Conservation (phyloP, 2,329 filamentous ascomycete species). For the Claviceps purpurea region DNA sequence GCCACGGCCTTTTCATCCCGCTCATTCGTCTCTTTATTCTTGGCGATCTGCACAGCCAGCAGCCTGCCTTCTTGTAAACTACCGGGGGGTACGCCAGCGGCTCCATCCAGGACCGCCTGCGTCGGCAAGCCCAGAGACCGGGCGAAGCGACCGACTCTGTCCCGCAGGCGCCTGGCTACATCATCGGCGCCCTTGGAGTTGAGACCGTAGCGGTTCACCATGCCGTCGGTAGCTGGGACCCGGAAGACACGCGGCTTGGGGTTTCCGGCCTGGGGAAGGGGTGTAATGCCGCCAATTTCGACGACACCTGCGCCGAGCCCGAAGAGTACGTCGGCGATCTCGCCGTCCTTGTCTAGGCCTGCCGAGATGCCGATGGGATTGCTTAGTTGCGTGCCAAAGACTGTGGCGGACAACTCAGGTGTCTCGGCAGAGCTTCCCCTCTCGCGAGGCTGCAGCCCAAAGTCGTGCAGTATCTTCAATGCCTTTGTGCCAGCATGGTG, state of each 20-base stretch:
- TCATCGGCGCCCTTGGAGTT: constrained; percentile 84
- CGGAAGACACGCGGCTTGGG: constrained; percentile 79
- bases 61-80: constrained; percentile 63
- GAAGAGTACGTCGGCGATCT: constrained; percentile 75
- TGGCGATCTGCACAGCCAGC: constrained; percentile 84
- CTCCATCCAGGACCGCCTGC: constrained; percentile 60
- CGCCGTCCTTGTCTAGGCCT: constrained; percentile 87
- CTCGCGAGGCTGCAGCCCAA: constrained; percentile 72
- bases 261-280: constrained; percentile 79
- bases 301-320: constrained; percentile 75
- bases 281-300: constrained; percentile 84
- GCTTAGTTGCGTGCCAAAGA: constrained; percentile 64
- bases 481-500: constrained; percentile 64
- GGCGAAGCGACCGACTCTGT: constrained; percentile 67
- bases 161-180: constrained; percentile 65
- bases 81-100: constrained; percentile 68
- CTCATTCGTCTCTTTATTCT: constrained; percentile 89
- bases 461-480: constrained; percentile 58
- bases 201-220: constrained; percentile 93
- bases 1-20: constrained; percentile 69
- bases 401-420: constrained; percentile 25
- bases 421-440: constrained; percentile 35
- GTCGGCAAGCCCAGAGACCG: constrained; percentile 58
- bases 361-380: constrained; percentile 95
- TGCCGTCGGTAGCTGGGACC: constrained; percentile 65